Base-by-base conservation (phyloP, 139 green algal species). In the Micromonas pusilla region DNA sequence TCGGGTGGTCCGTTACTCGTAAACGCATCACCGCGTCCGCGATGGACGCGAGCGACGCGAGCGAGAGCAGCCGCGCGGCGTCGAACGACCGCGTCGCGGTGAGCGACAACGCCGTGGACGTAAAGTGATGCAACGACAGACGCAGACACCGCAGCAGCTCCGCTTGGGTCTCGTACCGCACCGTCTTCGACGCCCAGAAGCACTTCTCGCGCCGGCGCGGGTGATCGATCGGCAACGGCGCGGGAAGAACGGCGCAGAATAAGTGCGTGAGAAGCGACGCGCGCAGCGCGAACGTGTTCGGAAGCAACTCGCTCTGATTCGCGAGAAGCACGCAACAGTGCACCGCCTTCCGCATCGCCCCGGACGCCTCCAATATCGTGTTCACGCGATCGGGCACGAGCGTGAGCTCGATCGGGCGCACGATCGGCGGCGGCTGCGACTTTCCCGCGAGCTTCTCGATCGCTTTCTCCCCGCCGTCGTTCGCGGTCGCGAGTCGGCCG, bases 371-470 rank as follows among this genome's bases (percentile, higher is more conserved):
- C 23, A 72, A 23, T 4, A 82, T 16, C 2, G 31, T 52, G 28
- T 20, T n/a, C 9, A 82, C 67, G 16, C 31, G 2, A 34, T 76
- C 64, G 28, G 66, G 52, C 9, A 82, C 77, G 21, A 70, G 28
- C 23, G 77, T 73, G 1, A 82, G 52, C 77, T 82, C 77, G 21
- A 82, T 36, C 20, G 77, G 77, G 6, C 68, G 77, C 32, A 82
- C 16, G 21, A 82, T 77, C 4, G 77, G 77, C 26, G 63, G 75
- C 36, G 33, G 3, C 34, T 65, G 36, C 31, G 60, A 32, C 19
- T 23, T 33, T 6, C 75, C 75, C n/a, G 75, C 75, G 3, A 80
- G 30, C 20, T 16, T 9, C 20, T 78, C 53, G 31, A 68, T 34
- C n/a, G n/a, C n/a, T n/a, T n/a, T n/a, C n/a, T n/a, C n/a, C n/a